A percentile compares a stretch with the other conserved stretches of the same genome.
Evolutionary conservation across 2,329 filamentous ascomycete species (phyloP).

Genomic region (Truncatella angustata): DNA sequence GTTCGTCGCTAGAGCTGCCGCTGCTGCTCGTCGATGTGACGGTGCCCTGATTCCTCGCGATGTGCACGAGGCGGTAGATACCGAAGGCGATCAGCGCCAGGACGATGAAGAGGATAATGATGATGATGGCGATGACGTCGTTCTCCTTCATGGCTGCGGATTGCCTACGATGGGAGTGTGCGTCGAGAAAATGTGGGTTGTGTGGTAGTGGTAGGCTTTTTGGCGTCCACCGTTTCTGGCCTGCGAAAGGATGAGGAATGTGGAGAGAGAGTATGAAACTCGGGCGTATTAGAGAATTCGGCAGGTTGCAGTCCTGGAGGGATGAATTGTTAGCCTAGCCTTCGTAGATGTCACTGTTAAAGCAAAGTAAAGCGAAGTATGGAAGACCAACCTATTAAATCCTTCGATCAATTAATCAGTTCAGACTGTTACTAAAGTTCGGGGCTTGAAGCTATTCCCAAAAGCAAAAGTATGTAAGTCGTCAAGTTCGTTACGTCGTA

Average conservation of each 20-base stretch:
- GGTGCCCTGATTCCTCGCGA: constrained; percentile 38
- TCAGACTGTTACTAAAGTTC: not conserved
- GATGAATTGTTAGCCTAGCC: not conserved
- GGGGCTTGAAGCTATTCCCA: not conserved
- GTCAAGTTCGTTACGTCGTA: too few relatives aligned
- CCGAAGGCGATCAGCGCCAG: constrained; percentile 61
- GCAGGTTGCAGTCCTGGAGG: not conserved
- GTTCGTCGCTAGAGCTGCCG: constrained; percentile 13
- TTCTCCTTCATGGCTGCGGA: constrained; percentile 58
- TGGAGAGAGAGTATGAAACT: not conserved
- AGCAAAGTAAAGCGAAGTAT: not conserved
- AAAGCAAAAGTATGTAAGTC: too few relatives aligned
- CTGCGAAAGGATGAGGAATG: not conserved
- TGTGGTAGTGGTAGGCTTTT: not conserved
- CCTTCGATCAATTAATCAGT: not conserved
- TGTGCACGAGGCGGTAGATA: constrained; percentile 60
- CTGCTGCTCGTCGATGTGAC: constrained; percentile 20
- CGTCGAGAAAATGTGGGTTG: not conserved
- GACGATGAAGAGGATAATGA: constrained; percentile 64
- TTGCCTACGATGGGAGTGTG: not conserved
- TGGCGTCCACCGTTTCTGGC: too few relatives aligned
- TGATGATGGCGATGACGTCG: constrained; percentile 67
- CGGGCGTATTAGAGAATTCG: not conserved
- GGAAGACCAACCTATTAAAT: not conserved
- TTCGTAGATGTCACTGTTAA: not conserved